These are phyloP conservation scores for Pythium sukuiense DNA, from an alignment of 352 stramenopile genomes.

Conservation along the genomic window DNA sequence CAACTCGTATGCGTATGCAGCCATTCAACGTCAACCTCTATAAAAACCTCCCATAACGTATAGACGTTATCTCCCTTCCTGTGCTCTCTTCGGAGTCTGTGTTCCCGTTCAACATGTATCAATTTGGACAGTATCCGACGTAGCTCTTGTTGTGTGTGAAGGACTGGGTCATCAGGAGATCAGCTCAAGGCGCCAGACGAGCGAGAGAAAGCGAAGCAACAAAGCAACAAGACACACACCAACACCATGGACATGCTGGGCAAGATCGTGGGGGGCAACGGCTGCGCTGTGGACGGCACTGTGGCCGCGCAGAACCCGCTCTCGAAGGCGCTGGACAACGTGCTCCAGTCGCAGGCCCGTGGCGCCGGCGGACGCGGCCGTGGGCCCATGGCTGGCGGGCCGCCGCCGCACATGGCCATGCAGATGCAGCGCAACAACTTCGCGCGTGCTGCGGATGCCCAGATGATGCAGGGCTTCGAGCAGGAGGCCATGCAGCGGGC, in stretches of 20 bases:
- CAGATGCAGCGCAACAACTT: conserved; percentile 78
- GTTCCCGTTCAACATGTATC: conserved; percentile 14
- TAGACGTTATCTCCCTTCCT: conserved; percentile 15
- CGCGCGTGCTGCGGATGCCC: conserved; percentile 43
- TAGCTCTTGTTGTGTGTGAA: conserved; percentile 5
- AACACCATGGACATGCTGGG: conserved; percentile 73
- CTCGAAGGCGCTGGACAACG: conserved; percentile 72
- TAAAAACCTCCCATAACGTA: conserved; percentile 9
- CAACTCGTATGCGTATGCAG: conserved; percentile 25
- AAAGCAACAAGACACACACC: background rate
- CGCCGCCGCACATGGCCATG: conserved; percentile 56
- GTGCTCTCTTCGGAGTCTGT: background rate
- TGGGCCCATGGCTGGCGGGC: conserved; percentile 30
- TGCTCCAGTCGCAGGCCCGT: conserved; percentile 64
- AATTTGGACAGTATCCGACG: background rate
- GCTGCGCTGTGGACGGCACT: conserved; percentile 79
- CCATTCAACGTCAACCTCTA: conserved; percentile 23
- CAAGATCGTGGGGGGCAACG: conserved; percentile 82
- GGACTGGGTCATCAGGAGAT: background rate
- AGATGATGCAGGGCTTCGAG: conserved; percentile 64
- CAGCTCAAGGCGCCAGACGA: background rate
- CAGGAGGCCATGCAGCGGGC: conserved; percentile 62
- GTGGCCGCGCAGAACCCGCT: conserved; percentile 85
- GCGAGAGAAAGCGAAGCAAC: background rate
- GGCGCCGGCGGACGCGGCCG: conserved; percentile 24